Conservation (phyloP, 192 early-diverging fungal genomes). For the Coemansia sp. region DNA sequence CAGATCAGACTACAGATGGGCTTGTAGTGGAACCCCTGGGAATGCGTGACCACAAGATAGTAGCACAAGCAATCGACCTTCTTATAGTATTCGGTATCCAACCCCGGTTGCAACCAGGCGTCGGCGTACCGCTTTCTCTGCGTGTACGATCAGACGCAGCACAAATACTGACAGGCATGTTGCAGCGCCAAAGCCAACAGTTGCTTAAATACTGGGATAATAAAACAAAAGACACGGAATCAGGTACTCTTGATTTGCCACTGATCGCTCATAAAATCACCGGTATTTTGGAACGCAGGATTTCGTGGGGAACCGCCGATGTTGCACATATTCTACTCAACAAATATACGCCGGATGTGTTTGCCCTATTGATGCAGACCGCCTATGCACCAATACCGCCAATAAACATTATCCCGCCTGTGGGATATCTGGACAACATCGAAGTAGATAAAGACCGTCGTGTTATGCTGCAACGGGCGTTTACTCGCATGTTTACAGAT, state of each 20-base stretch:
- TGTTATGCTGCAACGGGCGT: slow-evolving; percentile 29
- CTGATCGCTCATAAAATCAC: slow-evolving; percentile 14
- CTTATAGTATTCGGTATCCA: slow-evolving; percentile 54
- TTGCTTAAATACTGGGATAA: background rate
- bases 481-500: slow-evolving; percentile 47
- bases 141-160: slow-evolving; percentile 59
- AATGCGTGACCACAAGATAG: slow-evolving; percentile 36
- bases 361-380: slow-evolving; percentile 66
- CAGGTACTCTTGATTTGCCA: slow-evolving; percentile 5
- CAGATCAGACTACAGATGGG: background rate
- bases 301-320: slow-evolving; percentile 51
- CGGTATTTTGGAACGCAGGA: slow-evolving; percentile 10
- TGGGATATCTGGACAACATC: slow-evolving; percentile 37
- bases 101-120: slow-evolving; percentile 65
- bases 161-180: slow-evolving; percentile 14
- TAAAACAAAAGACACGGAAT: background rate
- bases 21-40: slow-evolving; percentile 23
- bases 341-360: slow-evolving; percentile 64
- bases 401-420: background rate
- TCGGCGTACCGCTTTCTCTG: slow-evolving; percentile 65
- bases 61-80: slow-evolving; percentile 38
- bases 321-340: slow-evolving; percentile 58
- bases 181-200: slow-evolving; percentile 6
- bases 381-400: slow-evolving; percentile 65
- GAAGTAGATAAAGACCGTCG: slow-evolving; percentile 23